A percentile compares a stretch with the other conserved stretches of the same genome.
Conservation (phyloP, 2,329 filamentous ascomycete genomes). For the Colletotrichum caudatum region DNA sequence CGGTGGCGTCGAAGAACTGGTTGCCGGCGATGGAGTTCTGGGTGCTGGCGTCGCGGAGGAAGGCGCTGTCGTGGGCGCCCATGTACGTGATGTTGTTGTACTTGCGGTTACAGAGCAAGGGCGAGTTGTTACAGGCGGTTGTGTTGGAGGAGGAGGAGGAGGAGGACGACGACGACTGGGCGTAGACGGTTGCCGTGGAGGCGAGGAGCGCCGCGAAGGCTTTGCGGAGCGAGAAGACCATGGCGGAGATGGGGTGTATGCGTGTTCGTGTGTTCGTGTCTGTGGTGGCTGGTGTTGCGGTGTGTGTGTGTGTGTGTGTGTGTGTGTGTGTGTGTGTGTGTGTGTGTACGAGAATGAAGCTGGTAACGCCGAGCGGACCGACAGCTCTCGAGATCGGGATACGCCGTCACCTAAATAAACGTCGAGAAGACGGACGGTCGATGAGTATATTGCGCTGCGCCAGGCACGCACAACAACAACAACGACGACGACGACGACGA, state of each 20-base stretch:
- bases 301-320: too few species aligned
- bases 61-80: slow-evolving; percentile 80
- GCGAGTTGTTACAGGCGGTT: slow-evolving; percentile 83
- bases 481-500: not conserved
- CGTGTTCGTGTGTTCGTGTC: not conserved
- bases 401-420: slow-evolving; percentile 4
- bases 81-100: slow-evolving; percentile 85
- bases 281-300: not conserved
- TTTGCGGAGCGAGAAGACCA: slow-evolving; percentile 47
- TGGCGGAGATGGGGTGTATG: slow-evolving; percentile 39
- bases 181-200: slow-evolving; percentile 42
- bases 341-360: not conserved
- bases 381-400: not conserved
- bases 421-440: not conserved
- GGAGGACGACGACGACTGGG: not conserved
- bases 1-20: slow-evolving; percentile 79
- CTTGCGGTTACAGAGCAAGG: slow-evolving; percentile 74
- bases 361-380: not conserved
- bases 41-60: slow-evolving; percentile 73
- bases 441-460: not conserved
- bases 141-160: slow-evolving; percentile 46
- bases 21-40: slow-evolving; percentile 75
- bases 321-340: not conserved
- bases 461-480: slow-evolving; percentile 1
- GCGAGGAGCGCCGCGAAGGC: slow-evolving; percentile 45